These are phyloP conservation scores for Blastobotrys mokoenaii DNA, from an alignment of 805 yeast genomes.

Conservation along the genomic window DNA sequence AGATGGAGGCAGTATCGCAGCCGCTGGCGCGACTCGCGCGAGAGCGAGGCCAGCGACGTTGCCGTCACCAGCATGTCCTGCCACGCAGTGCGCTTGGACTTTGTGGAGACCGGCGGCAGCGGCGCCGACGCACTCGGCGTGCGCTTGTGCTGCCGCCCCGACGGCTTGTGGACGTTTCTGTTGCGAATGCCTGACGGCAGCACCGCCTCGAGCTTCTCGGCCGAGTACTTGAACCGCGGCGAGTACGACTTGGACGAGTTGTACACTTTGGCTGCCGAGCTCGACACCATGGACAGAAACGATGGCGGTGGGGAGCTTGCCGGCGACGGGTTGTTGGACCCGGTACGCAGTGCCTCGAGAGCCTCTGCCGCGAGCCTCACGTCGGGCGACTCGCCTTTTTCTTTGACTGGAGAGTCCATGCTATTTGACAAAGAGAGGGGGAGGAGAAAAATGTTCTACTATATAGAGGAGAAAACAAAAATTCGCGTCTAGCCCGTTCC, in stretches of 20 bases:
- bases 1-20: slow-evolving; percentile 73
- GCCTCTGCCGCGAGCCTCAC: slow-evolving; percentile 26
- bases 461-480: no score
- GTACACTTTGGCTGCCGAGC: slow-evolving; percentile 26
- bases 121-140: no score
- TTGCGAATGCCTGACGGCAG: slow-evolving; percentile 4
- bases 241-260: slow-evolving; percentile 34
- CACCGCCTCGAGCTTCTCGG: slow-evolving; percentile 31
- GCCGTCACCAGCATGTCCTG: slow-evolving; percentile 26
- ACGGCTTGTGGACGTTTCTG: neutral
- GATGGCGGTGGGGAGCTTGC: neutral
- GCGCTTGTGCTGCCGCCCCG: neutral
- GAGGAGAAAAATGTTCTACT: no score
- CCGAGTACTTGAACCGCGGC: slow-evolving; percentile 47
- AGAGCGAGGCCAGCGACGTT: slow-evolving; percentile 33
- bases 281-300: neutral
- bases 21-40: slow-evolving; percentile 67
- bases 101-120: no score
- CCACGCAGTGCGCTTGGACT: slow-evolving; percentile 19
- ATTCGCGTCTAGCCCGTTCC: no score
- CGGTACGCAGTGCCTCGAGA: slow-evolving; percentile 19
- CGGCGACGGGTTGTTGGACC: slow-evolving; percentile 4
- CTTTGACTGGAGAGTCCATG: no score
- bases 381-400: slow-evolving; percentile 4
- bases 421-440: no score